Evolutionary conservation across 179 eudicot genomes (phyloP), one percentile per base, ranked within the genome.

Genomic region (Pouteria campechiana): DNA sequence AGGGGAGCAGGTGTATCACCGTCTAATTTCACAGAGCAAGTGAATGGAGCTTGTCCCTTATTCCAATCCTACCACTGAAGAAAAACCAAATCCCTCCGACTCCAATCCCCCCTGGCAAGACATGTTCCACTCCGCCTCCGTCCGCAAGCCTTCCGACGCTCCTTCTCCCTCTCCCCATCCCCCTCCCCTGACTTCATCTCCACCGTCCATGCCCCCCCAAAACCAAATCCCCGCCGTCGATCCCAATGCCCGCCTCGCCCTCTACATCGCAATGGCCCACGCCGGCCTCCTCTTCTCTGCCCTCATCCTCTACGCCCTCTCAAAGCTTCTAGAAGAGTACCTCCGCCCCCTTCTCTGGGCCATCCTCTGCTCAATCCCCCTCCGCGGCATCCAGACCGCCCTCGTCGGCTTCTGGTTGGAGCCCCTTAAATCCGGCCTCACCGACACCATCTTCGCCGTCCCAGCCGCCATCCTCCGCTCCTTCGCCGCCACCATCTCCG

Each of bases 211-310:
- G 14, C 4, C 54, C 17, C 47, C 56, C 20, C 1, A 1, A 1
- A 38, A 45, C 21, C 25, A 29, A 21, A 28, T 21, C 22, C 11
- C 69, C 19, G 48, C 78, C 55, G 63, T 58, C 15, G 90, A 76
- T 46, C 68, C 79, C 3, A 86, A 81, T 52, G 85, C 78, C 18
- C 68, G 76, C 4, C 61, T 86, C 2, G 78, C 98, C 8, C 46
- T 82, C 24, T 90, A 77, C 70, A 79, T 90, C 48, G 82, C 94
- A 44, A 79, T 82, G 95, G 95, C 98, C 16, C 95, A 90, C 46
- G 94, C 73, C 0, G 84, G 84, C 18, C 78, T 90, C 24, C 73
- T 79, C 10, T 79, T 90, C 54, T 44, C 86, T 11, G 58, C 82
- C 8, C 58, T 90, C 30, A 44, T 70, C 14, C 50, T 81, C 2